These are phyloP conservation scores for Colletotrichum cuscutae DNA, from an alignment of 2,329 filamentous ascomycete species.

Conservation along the genomic window DNA sequence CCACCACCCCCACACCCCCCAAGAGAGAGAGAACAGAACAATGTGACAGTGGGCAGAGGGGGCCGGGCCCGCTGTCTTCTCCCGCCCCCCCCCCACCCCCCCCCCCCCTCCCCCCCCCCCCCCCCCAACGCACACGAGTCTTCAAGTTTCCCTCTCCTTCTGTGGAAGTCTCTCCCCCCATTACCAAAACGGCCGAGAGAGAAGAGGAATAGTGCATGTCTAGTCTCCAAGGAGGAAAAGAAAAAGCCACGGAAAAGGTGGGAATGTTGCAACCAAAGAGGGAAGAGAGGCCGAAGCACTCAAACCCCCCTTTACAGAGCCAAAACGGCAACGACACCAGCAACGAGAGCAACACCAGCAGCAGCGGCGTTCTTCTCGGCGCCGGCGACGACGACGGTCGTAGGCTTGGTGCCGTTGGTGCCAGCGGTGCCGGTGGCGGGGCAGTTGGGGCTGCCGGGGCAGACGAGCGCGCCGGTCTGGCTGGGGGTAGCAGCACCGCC, in stretches of 20 bases:
- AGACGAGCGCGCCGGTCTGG: background rate
- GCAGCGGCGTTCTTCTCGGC: conserved; percentile 10
- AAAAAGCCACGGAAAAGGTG: too few relatives aligned
- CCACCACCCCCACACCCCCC: too few relatives aligned
- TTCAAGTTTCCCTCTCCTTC: background rate
- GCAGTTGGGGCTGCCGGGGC: background rate
- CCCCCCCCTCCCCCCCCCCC: too few relatives aligned
- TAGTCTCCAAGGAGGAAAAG: background rate
- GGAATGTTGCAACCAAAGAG: too few relatives aligned
- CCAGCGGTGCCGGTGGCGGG: background rate
- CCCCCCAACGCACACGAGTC: too few relatives aligned
- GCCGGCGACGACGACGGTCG: conserved; percentile 26
- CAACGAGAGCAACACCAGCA: conserved; percentile 12
- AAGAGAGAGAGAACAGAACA: too few relatives aligned
- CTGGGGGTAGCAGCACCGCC: background rate
- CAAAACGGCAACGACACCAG: conserved; percentile 17
- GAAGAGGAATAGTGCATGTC: too few relatives aligned
- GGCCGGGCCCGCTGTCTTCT: too few relatives aligned
- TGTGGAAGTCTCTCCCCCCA: conserved; percentile 13
- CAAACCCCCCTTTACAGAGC: conserved; percentile 9
- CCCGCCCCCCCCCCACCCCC: too few relatives aligned
- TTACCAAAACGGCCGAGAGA: background rate
- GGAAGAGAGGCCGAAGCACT: too few relatives aligned
- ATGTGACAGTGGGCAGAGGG: too few relatives aligned
- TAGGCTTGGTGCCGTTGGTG: background rate